Evolutionary conservation across 179 eudicot species (phyloP).

Genomic region (Spinacia oleracea): DNA sequence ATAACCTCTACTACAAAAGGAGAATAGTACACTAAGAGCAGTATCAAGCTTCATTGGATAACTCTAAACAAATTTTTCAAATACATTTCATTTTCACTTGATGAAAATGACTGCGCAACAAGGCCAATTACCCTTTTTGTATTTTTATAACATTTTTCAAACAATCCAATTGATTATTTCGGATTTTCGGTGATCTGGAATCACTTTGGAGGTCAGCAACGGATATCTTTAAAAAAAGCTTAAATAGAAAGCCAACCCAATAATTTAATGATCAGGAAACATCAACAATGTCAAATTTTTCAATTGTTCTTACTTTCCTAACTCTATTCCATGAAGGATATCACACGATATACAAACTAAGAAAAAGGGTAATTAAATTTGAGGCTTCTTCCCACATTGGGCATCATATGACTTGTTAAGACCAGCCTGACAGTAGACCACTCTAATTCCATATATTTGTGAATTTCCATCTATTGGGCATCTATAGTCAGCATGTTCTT

Average conservation of each 20-base stretch:
- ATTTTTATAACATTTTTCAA: not conserved
- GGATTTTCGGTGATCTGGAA: not conserved
- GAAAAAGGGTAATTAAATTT: not conserved
- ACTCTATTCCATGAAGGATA: not conserved
- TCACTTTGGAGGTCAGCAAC: not conserved
- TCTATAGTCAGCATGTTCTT: not conserved
- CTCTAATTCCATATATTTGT: not conserved
- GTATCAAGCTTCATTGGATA: slow-evolving; percentile 1
- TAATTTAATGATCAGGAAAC: not conserved
- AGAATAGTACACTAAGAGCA: not conserved
- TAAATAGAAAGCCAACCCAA: not conserved
- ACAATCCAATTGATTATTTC: not conserved
- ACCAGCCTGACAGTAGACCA: not conserved
- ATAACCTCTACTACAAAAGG: not conserved
- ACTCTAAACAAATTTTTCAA: not conserved
- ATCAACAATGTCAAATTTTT: not conserved
- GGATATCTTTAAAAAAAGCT: not conserved
- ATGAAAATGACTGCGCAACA: slow-evolving; percentile 12
- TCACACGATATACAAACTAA: not conserved
- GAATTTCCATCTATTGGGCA: not conserved
- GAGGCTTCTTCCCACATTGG: not conserved
- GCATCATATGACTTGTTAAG: not conserved
- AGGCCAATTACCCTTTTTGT: slow-evolving; percentile 5
- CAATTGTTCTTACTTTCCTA: not conserved
- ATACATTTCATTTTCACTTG: not conserved